Evolutionary conservation across 2,329 filamentous ascomycete species (phyloP), one percentile per base, ranked within the genome.

Genomic region (Neocucurbitaria cava): DNA sequence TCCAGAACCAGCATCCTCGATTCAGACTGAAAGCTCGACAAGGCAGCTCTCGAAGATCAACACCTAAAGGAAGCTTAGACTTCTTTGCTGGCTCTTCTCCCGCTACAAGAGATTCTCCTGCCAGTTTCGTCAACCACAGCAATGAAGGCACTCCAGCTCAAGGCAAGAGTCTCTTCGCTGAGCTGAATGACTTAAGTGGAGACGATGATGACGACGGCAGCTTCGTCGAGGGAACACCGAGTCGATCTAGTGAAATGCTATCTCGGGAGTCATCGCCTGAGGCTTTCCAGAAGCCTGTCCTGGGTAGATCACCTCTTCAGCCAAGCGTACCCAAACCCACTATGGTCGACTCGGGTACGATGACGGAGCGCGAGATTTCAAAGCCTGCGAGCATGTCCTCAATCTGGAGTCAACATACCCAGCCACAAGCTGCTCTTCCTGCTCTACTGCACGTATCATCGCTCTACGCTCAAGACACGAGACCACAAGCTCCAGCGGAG

Each of bases 101-200:
- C 44, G 86, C 85, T 68, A 73, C 78, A 5, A 79, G 78, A 52
- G 80, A 84, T 57, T 83, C 83, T 10, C 81, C 83, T 9, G 72
- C 79, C 24, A 85, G 81, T 64, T 78, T 83, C 60, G 69, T 71
- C 28, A 78, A 73, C 64, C 77, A 76, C 40, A 79, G 78, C 53
- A 78, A 77, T 46, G 70, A 77, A 28, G 77, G 75, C 38, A 79
- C 78, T 7, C 76, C 78, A n/a, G 76, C 79, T 46, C 79, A 80
- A 59, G 84, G 86, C 15, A 91, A 96, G 79, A 98, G 90, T 69
- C 81, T 99, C 46, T 96, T 95, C 72, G 92, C 92, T 36, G 95
- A 99, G 76, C 83, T 99, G 38, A 91, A 90, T 48, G 91, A 92
- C 62, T 80, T 97, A 39, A 89, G 87, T 52, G 80, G 89, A 63